Evolutionary conservation across 2,329 filamentous ascomycete genomes (phyloP).

Genomic region (Pseudogymnoascus sp.): DNA sequence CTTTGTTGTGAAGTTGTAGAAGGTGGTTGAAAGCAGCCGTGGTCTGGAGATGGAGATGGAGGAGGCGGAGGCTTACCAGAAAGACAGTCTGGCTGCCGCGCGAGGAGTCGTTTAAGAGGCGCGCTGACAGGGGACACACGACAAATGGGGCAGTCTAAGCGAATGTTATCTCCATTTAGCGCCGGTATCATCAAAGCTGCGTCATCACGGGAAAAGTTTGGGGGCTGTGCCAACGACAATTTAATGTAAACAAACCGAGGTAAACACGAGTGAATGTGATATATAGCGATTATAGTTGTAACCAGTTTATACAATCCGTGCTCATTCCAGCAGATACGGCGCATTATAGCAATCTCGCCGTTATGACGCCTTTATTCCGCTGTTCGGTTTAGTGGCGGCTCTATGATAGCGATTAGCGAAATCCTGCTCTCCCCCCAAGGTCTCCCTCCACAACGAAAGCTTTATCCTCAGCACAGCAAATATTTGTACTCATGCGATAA

Average conservation of each 20-base stretch:
- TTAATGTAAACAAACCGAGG: constrained; percentile 1
- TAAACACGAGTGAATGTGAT: background rate
- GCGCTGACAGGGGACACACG: background rate
- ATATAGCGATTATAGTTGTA: background rate
- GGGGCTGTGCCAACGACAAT: background rate
- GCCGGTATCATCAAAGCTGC: constrained; percentile 6
- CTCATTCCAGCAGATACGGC: background rate
- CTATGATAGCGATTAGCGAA: constrained; percentile 4
- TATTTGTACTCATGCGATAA: background rate
- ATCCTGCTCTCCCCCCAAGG: constrained; percentile 5
- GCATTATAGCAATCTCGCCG: background rate
- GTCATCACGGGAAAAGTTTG: constrained; percentile 3
- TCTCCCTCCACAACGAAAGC: background rate
- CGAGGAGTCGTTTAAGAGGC: constrained; percentile 8
- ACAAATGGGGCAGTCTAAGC: constrained; percentile 9
- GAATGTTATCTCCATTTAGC: constrained; percentile 7
- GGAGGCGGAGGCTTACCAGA: constrained; percentile 10
- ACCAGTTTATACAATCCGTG: background rate
- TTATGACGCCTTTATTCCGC: background rate
- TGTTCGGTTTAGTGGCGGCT: constrained; percentile 2
- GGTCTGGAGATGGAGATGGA: constrained; percentile 3
- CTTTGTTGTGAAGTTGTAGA: background rate
- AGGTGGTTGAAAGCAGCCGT: constrained; percentile 1
- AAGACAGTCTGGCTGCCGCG: constrained; percentile 8
- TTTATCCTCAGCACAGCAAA: background rate